Evolutionary conservation across 2,329 filamentous ascomycete species (phyloP), one percentile per base, ranked within the genome.

Genomic region (Monosporascus sp.): DNA sequence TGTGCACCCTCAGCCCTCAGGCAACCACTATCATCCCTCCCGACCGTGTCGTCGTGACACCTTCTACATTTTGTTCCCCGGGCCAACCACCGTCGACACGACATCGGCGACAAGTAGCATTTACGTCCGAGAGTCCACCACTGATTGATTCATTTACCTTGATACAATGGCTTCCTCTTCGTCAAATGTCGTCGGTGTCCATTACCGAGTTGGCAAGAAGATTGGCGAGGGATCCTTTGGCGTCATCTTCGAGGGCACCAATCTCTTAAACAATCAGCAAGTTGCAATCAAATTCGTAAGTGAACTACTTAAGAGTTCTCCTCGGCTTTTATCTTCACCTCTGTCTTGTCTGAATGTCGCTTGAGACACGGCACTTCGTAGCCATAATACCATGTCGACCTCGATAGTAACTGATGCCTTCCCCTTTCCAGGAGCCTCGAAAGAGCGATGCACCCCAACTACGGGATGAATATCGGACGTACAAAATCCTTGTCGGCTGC

Each of bases 131-230:
- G 54, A 49, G 44, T 52, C 55, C 57, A 52, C 51, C 53, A 55
- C 56, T 34, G 48, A 50, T 57, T 34, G 48, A 50, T 56, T 44
- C 53, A 51, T 46, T 48, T 52, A 14, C 20, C n/a, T 47, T 49
- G 53, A 53, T 51, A 70, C 66, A 70, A 94, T 94, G 90, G 85
- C 90, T 54, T 92, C 89, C 60, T 90, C 88, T 55, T 94, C 90
- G 59, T 96, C 91, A 57, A 97, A 97, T 75, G 94, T 99, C 63
- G 94, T 97, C 67, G 94, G 94, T 70, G 94, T 99, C 62, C 94
- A 99, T 77, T 99, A 99, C 75, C 84, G 94, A 62, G 94, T 99
- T 62, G 94, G 94, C 66, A 97, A 97, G 84, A 99, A 99, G 80
- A 97, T 99, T 65, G 94, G 94, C 72, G 94, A 97, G 83, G 93